A percentile compares a stretch with the other conserved stretches of the same genome.
phyloP scores from a whole-genome alignment of 225 moss, liverwort and hornwort genomes.

The Bryoerythrophyllum caledonicum region DNA sequence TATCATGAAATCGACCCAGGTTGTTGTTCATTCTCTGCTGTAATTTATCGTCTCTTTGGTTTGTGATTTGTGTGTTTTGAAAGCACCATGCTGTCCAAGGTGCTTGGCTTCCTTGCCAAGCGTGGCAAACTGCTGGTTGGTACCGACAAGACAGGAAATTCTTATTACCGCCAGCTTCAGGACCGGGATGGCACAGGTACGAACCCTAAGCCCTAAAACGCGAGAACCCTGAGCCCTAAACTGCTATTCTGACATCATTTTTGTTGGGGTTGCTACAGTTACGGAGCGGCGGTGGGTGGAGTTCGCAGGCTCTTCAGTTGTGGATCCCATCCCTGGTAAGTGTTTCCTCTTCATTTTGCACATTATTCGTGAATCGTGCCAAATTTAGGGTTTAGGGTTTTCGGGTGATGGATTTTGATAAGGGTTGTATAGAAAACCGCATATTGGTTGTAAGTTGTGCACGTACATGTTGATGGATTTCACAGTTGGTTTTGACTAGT shows the following conservation, averaged over 20 bases:
- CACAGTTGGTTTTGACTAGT: not conserved
- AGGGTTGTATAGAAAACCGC: no score
- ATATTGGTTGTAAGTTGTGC: no score
- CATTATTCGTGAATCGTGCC: slow-evolving; percentile 2
- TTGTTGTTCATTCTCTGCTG: no score
- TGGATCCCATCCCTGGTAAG: slow-evolving; percentile 57
- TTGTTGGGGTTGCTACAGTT: slow-evolving; percentile 26
- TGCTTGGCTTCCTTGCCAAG: slow-evolving; percentile 52
- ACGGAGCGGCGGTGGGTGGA: slow-evolving; percentile 61
- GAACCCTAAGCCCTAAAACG: no score
- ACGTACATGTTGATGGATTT: not conserved
- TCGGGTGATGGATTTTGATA: no score
- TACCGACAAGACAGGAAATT: slow-evolving; percentile 50
- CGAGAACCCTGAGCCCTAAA: no score
- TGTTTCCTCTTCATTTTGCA: not conserved
- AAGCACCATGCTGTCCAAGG: slow-evolving; percentile 18
- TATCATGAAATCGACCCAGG: no score
- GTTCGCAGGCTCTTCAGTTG: slow-evolving; percentile 37
- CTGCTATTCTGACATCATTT: not conserved
- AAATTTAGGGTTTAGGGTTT: not conserved
- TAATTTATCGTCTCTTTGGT: no score
- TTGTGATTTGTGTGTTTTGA: no score
- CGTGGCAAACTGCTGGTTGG: slow-evolving; percentile 54
- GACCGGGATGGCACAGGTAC: not conserved
- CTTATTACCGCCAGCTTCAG: slow-evolving; percentile 46